Conservation (phyloP, 2,329 filamentous ascomycete species). For the Diaporthe nobilis region DNA sequence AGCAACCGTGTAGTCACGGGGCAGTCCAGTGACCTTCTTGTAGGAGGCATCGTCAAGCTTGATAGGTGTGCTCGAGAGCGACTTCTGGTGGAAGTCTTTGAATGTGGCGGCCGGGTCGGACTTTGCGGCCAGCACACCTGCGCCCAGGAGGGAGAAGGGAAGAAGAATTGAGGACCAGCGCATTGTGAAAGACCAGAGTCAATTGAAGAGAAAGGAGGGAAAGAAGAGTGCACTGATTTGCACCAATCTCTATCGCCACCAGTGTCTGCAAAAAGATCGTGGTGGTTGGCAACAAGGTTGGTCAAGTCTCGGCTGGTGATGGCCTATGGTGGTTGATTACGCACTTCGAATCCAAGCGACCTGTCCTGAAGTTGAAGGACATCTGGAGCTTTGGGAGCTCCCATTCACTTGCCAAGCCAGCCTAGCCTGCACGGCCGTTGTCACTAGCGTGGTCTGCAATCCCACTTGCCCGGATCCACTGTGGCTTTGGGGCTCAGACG, state of each 20-base stretch:
- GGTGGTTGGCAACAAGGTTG: constrained; percentile 5
- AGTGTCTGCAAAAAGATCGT: constrained; percentile 30
- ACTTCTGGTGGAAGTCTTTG: constrained; percentile 77
- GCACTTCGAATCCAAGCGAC: constrained; percentile 44
- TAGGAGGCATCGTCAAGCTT: constrained; percentile 85
- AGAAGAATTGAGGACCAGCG: constrained; percentile 75
- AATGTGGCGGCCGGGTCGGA: constrained; percentile 73
- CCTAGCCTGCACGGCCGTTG: constrained; percentile 3
- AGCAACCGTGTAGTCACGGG: constrained; percentile 86
- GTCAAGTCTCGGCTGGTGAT: background rate
- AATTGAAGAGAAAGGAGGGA: constrained; percentile 5
- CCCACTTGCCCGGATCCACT: constrained; percentile 9
- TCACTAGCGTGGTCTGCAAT: constrained; percentile 17
- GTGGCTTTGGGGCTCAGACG: constrained; percentile 28
- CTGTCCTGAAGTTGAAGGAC: constrained; percentile 46
- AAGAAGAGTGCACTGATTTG: background rate
- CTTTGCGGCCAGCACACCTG: constrained; percentile 69
- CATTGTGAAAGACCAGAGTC: constrained; percentile 66
- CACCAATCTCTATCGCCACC: constrained; percentile 33
- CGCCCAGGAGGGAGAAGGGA: constrained; percentile 73
- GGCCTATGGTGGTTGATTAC: constrained; percentile 21
- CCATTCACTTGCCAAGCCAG: constrained; percentile 17
- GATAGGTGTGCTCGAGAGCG: constrained; percentile 75
- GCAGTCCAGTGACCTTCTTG: constrained; percentile 79
- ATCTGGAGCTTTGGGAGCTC: constrained; percentile 26